Percentiles rank a stretch among this genome's conserved stretches.
Evolutionary conservation across 768 basidiomycete species (phyloP).

Genomic region (Podaxis rugospora): DNA sequence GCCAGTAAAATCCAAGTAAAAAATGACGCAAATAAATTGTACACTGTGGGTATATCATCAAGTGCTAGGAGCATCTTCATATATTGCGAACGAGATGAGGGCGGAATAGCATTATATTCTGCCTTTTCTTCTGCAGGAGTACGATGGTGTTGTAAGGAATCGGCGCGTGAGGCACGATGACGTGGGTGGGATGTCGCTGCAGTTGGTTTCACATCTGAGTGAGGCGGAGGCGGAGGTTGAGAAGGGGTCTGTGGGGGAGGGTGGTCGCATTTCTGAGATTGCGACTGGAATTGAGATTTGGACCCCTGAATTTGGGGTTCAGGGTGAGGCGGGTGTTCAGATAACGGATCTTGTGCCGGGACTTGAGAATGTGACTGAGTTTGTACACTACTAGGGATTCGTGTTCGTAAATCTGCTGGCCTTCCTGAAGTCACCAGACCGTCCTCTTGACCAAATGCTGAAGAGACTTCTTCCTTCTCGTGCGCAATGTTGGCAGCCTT

Average conservation of each 20-base stretch:
- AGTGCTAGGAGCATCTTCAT: constrained; percentile 60
- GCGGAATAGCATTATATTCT: constrained; percentile 6
- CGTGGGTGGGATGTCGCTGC: background rate
- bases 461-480: too few species aligned
- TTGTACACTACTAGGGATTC: too few species aligned
- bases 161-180: constrained; percentile 3
- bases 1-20: constrained; percentile 63
- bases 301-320: background rate
- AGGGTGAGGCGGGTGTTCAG: background rate
- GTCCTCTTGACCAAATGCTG: too few species aligned
- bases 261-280: background rate
- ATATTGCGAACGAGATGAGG: constrained; percentile 33
- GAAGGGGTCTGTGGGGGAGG: background rate
- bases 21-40: constrained; percentile 50
- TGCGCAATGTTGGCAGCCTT: too few species aligned
- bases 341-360: background rate
- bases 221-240: background rate
- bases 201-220: background rate
- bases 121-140: constrained; percentile 6
- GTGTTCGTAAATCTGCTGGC: too few species aligned
- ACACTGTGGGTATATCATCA: constrained; percentile 46
- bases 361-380: too few species aligned
- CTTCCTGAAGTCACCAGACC: too few species aligned
- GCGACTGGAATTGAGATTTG: background rate
- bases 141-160: background rate